Evolutionary conservation across 257 asterid genomes (phyloP).

Genomic region (Scutellaria galericulata): DNA sequence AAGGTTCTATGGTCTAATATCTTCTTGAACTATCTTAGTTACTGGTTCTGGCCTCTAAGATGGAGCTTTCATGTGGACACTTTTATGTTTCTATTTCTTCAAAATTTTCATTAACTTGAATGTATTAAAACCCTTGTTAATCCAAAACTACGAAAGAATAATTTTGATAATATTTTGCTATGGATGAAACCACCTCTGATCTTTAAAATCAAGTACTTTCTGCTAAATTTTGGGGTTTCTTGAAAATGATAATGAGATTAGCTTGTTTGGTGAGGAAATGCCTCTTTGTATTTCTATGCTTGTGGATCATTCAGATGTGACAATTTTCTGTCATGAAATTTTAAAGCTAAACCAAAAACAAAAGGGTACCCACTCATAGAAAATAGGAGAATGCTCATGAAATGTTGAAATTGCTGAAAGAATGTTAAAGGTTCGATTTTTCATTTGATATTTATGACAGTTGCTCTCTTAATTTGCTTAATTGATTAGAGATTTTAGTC

Average conservation of each 20-base stretch:
- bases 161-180: neutral
- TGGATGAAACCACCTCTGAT: neutral
- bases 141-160: neutral
- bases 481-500: slow-evolving; percentile 25
- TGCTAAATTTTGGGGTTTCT: neutral
- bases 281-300: neutral
- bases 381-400: slow-evolving; percentile 22
- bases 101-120: no score
- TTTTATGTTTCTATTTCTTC: neutral
- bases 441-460: slow-evolving; percentile 10
- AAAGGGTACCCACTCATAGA: slow-evolving; percentile 1
- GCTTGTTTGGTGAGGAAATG: neutral
- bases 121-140: neutral
- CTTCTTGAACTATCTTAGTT: neutral
- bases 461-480: slow-evolving; percentile 21
- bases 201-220: neutral
- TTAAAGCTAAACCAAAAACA: neutral
- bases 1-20: neutral
- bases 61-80: neutral
- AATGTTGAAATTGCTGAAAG: slow-evolving; percentile 1
- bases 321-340: slow-evolving; percentile 4
- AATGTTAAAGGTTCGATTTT: slow-evolving; percentile 1
- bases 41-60: neutral
- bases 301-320: slow-evolving; percentile 6
- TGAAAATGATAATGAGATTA: neutral